phyloP scores from a whole-genome alignment of 2,329 filamentous ascomycete genomes.

The Colletotrichum sp. region DNA sequence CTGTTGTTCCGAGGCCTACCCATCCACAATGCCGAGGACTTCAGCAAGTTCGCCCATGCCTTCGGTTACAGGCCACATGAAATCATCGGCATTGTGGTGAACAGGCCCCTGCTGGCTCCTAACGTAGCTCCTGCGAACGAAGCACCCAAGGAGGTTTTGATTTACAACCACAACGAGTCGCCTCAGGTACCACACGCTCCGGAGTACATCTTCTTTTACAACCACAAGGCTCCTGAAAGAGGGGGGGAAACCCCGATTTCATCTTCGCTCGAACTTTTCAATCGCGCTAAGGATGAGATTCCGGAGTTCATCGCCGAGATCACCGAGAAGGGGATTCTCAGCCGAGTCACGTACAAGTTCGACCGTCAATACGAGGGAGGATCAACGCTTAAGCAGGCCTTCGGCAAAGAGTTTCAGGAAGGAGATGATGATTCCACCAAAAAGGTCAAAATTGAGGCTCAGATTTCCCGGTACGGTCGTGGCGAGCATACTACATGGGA shows the following conservation, averaged over 20 bases:
- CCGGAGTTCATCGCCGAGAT: slow-evolving; percentile 49
- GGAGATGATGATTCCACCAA: slow-evolving; percentile 44
- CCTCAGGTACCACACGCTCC: slow-evolving; percentile 55
- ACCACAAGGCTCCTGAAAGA: slow-evolving; percentile 41
- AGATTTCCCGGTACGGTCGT: slow-evolving; percentile 50
- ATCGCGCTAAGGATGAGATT: slow-evolving; percentile 47
- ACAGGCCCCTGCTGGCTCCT: slow-evolving; percentile 34
- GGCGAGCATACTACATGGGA: slow-evolving; percentile 51
- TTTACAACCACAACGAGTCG: slow-evolving; percentile 57
- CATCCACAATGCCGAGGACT: slow-evolving; percentile 47
- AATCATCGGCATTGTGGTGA: slow-evolving; percentile 55
- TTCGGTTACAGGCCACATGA: slow-evolving; percentile 50
- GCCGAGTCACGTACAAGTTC: slow-evolving; percentile 43
- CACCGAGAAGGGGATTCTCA: slow-evolving; percentile 44
- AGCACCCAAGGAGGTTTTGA: slow-evolving; percentile 49
- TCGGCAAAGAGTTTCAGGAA: slow-evolving; percentile 50
- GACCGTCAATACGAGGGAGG: slow-evolving; percentile 49
- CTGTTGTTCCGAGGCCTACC: slow-evolving; percentile 51
- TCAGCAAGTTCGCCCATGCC: slow-evolving; percentile 52
- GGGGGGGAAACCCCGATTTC: slow-evolving; percentile 47
- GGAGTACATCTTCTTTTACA: slow-evolving; percentile 56
- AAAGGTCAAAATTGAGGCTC: slow-evolving; percentile 49
- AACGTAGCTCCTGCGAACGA: slow-evolving; percentile 46
- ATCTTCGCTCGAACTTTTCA: slow-evolving; percentile 50
- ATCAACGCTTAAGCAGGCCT: slow-evolving; percentile 46